Conservation (phyloP, 805 yeast genomes). For the Tetrapisispora pingtungensis region DNA sequence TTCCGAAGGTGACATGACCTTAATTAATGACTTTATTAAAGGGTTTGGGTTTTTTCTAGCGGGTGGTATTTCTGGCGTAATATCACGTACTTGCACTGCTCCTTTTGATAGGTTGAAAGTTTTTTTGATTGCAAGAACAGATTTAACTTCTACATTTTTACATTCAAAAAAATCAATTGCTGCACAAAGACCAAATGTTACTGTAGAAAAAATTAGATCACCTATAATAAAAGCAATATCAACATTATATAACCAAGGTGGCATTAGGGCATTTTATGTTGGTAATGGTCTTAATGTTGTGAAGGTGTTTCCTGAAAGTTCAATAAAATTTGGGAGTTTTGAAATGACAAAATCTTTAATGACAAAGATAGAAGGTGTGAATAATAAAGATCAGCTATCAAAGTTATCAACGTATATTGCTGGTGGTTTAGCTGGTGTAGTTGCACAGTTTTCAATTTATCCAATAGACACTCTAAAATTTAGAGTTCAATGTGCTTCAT, state of each 20-base stretch:
- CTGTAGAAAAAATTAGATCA: conserved; percentile 45
- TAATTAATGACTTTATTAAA: conserved; percentile 64
- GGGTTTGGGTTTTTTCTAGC: conserved; percentile 89
- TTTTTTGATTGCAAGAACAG: conserved; percentile 84
- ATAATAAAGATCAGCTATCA: conserved; percentile 60
- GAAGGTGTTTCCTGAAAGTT: conserved; percentile 93
- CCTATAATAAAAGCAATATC: conserved; percentile 74
- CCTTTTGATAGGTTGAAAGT: conserved; percentile 95
- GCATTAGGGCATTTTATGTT: conserved; percentile 77
- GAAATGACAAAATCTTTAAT: conserved; percentile 74
- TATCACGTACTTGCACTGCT: conserved; percentile 92
- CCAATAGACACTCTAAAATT: conserved; percentile 93
- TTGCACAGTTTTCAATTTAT: conserved; percentile 84
- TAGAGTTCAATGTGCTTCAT: conserved; percentile 84
- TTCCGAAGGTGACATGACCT: conserved; percentile 86
- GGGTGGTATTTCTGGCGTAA: conserved; percentile 93
- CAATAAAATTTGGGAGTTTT: conserved; percentile 93
- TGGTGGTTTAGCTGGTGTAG: conserved; percentile 95
- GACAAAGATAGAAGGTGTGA: conserved; percentile 65
- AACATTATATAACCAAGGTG: conserved; percentile 80
- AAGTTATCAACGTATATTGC: conserved; percentile 74
- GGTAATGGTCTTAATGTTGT: conserved; percentile 92
- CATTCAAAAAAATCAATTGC: conserved; percentile 42
- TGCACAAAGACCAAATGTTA: conserved; percentile 33
- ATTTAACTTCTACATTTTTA: conserved; percentile 57